Percentiles rank a stretch among this genome's conserved stretches.
phyloP scores from a whole-genome alignment of 257 asterid genomes.

The Fraxinus pennsylvanica region DNA sequence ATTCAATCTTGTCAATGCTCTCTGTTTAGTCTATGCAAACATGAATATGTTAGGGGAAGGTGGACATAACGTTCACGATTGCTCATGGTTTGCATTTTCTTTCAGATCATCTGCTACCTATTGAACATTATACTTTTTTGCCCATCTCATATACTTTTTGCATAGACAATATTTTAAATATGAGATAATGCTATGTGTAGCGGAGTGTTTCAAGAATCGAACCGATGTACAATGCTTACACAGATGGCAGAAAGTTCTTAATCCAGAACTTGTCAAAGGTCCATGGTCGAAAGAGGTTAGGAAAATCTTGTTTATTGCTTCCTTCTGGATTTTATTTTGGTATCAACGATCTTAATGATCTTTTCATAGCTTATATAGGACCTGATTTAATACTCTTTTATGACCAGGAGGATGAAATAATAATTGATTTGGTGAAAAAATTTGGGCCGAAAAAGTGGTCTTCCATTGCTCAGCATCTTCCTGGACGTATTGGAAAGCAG shows the following conservation, averaged over 20 bases:
- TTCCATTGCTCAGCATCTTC: slow-evolving; percentile 88
- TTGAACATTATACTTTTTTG: background rate
- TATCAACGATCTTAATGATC: background rate
- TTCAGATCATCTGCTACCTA: background rate
- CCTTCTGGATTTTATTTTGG: background rate
- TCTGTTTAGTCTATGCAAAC: background rate
- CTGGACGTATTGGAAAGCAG: slow-evolving; percentile 99
- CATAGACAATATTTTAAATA: background rate
- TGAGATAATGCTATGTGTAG: slow-evolving; percentile 33
- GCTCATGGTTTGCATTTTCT: background rate
- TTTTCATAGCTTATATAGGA: background rate
- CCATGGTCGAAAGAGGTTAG: slow-evolving; percentile 97
- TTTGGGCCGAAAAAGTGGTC: slow-evolving; percentile 96
- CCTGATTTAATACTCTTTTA: slow-evolving; percentile 14
- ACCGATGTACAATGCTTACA: slow-evolving; percentile 91
- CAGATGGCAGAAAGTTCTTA: slow-evolving; percentile 96
- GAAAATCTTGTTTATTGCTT: background rate
- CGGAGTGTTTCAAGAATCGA: slow-evolving; percentile 91
- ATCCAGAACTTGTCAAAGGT: slow-evolving; percentile 95
- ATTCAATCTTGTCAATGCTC: slow-evolving; percentile 19
- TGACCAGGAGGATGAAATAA: slow-evolving; percentile 81
- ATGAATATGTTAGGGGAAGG: background rate
- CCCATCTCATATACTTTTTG: background rate
- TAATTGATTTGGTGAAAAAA: slow-evolving; percentile 68
- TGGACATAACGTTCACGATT: background rate